Evolutionary conservation across 352 stramenopile species (phyloP).

Genomic region (Pythium aquatile): DNA sequence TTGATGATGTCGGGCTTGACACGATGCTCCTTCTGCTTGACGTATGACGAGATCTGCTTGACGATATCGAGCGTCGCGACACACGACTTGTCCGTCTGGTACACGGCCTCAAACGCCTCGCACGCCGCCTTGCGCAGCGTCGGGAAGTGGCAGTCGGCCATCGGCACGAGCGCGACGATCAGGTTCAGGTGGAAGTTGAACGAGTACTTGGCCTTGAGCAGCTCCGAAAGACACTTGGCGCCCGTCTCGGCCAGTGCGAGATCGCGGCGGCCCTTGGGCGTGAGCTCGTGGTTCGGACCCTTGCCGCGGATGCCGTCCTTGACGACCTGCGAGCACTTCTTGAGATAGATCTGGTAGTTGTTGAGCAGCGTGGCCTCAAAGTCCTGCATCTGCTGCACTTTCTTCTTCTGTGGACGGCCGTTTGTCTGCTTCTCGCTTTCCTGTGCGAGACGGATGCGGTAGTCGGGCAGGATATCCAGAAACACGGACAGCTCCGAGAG

Average conservation of each 20-base stretch:
- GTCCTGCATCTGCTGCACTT: constrained; percentile 86
- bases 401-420: constrained; percentile 81
- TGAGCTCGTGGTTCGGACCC: constrained; percentile 39
- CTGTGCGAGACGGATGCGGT: constrained; percentile 91
- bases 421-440: constrained; percentile 73
- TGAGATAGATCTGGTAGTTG: constrained; percentile 85
- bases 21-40: constrained; percentile 82
- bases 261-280: constrained; percentile 35
- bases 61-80: constrained; percentile 68
- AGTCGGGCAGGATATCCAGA: constrained; percentile 94
- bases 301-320: constrained; percentile 58
- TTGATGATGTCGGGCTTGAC: constrained; percentile 74
- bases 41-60: constrained; percentile 80
- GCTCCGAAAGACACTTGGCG: constrained; percentile 68
- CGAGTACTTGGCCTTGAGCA: constrained; percentile 80
- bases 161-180: constrained; percentile 76
- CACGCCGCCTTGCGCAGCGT: constrained; percentile 57
- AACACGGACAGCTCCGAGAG: constrained; percentile 94
- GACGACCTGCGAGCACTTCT: constrained; percentile 65
- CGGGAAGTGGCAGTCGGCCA: constrained; percentile 66
- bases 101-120: constrained; percentile 68
- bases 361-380: constrained; percentile 72
- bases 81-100: constrained; percentile 74
- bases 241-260: constrained; percentile 68
- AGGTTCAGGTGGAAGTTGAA: constrained; percentile 89